These are phyloP conservation scores for Leucocoprinus leucothites DNA, from an alignment of 768 basidiomycete genomes.

Conservation along the genomic window DNA sequence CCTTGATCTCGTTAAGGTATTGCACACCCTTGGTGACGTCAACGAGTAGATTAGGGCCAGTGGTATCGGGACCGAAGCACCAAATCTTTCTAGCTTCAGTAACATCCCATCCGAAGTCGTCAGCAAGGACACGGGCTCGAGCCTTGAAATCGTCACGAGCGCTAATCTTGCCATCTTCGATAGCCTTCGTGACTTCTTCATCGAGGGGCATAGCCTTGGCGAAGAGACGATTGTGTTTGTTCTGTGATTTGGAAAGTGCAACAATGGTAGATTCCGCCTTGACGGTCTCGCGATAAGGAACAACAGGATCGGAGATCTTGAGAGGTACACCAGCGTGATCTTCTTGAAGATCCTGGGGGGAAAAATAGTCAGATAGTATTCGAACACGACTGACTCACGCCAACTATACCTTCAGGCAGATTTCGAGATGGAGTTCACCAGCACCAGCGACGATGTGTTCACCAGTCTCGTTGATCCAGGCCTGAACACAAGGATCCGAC, in stretches of 20 bases:
- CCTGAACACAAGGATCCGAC: slow-evolving; percentile 98
- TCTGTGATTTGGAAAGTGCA: slow-evolving; percentile 98
- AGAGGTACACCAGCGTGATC: slow-evolving; percentile 99
- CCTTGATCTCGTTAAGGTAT: slow-evolving; percentile 99
- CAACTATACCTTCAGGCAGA: slow-evolving; percentile 84
- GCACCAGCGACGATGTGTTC: slow-evolving; percentile 99
- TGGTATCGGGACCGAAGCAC: slow-evolving; percentile 99
- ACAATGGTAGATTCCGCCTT: slow-evolving; percentile 93
- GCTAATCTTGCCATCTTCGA: slow-evolving; percentile 81
- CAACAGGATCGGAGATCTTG: slow-evolving; percentile 97
- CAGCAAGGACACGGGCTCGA: slow-evolving; percentile 93
- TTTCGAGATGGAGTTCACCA: slow-evolving; percentile 98
- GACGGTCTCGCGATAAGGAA: slow-evolving; percentile 97
- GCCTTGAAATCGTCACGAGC: slow-evolving; percentile 97
- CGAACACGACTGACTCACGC: neutral
- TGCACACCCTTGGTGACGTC: slow-evolving; percentile 99
- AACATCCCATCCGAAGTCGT: slow-evolving; percentile 97
- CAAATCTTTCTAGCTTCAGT: slow-evolving; percentile 99
- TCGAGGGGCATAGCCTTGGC: slow-evolving; percentile 90
- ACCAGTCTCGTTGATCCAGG: slow-evolving; percentile 88
- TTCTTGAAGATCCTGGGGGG: slow-evolving; percentile 90
- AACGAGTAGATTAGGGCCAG: slow-evolving; percentile 94
- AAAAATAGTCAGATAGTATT: neutral
- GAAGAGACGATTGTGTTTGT: slow-evolving; percentile 99
- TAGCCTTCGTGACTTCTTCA: slow-evolving; percentile 91